Evolutionary conservation across 2,329 filamentous ascomycete species (phyloP), one percentile per base, ranked within the genome.

Genomic region (Emergomyces orientalis): DNA sequence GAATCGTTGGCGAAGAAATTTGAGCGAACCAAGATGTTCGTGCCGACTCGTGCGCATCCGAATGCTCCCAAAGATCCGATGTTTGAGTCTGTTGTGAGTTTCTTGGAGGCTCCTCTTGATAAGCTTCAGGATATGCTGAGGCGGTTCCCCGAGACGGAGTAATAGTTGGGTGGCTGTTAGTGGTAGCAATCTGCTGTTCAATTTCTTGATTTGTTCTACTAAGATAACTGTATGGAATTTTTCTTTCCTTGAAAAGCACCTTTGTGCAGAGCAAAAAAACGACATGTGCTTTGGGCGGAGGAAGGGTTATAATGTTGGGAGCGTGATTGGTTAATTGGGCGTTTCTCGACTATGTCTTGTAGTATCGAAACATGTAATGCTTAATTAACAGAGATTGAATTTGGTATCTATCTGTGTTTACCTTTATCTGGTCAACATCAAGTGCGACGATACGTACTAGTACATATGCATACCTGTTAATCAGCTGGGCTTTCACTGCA

Each of bases 71-170:
- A 82, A 63, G 76, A 78, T 49, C 82, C 82, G 8, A 79, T 80
- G 0, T 85, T 84, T 63, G 82, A 86, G 75, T 82, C 79, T 0
- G 81, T 77, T 0, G 78, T 77, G 65, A 82, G 81, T 0, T 67
- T 86, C 22, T 63, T 86, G 71, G 72, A 81, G 0, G 82, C 83
- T 3, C 84, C 84, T 0, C 73, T 86, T 30, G 84, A 86, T 67
- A 78, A 77, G 58, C 65, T 86, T 47, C 73, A 72, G 34, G 82
- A 86, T 69, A 61, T 84, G 34, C 82, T 84, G 67, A 72, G 79
- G 41, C 81, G 79, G 67, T 86, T 82, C 65, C 81, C 81, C 25
- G 63, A 65, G 51, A 34, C 62, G 41, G 55, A 57, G 30, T 22
- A 55, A 22, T 59, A 37, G n/a, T 19, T 19, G 27, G 4, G 27